Evolutionary conservation across 495 filamentous ascomycete genomes (phyloP), one percentile per base, ranked within the genome.

Genomic region (Hypoxylon crocopeplum): DNA sequence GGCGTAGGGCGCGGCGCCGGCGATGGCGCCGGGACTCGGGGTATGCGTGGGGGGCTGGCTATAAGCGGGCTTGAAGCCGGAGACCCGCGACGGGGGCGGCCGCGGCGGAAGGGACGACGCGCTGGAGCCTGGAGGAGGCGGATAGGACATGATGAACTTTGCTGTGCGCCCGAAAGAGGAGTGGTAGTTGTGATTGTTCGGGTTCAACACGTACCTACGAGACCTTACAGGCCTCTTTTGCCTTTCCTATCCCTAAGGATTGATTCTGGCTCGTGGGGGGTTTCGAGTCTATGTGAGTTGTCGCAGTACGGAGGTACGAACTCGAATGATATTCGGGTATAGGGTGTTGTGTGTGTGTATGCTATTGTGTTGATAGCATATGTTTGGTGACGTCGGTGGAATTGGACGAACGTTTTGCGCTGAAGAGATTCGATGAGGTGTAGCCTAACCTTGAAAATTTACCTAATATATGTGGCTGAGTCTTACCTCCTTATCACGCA

Each of bases 81-180:
- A 73, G 29, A 79, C 73, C 20, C 86, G 78, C 27, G 87, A 75
- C 22, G 86, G 85, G 13, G 92, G 92, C 22, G 92, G 92, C 21
- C 91, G 88, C 41, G 93, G 86, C 41, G 93, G 93, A 29, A 97
- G 88, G 45, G 89, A 84, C 51, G 66, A 74, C n/a, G n/a, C n/a
- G 54, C 74, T 84, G 68, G 88, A 83, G 87, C 91, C 91, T 89
- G 92, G 90, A 87, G 90, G 90, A 67, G 90, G 89, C 69, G 90
- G 89, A 82, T 92, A 92, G 75, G 92, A 88, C 92, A 96, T 95
- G 87, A 89, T 92, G 89, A 92, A 92, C 77, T 84, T 82, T 80
- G 79, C 77, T 80, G 73, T 62, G 69, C 41, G 58, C 67, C 55
- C 67, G 64, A 67, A 55, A 60, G 48, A 44, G 37, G 59, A 49